These are phyloP conservation scores for Cryphonectria naterciae DNA, from an alignment of 2,329 filamentous ascomycete genomes.

Conservation along the genomic window DNA sequence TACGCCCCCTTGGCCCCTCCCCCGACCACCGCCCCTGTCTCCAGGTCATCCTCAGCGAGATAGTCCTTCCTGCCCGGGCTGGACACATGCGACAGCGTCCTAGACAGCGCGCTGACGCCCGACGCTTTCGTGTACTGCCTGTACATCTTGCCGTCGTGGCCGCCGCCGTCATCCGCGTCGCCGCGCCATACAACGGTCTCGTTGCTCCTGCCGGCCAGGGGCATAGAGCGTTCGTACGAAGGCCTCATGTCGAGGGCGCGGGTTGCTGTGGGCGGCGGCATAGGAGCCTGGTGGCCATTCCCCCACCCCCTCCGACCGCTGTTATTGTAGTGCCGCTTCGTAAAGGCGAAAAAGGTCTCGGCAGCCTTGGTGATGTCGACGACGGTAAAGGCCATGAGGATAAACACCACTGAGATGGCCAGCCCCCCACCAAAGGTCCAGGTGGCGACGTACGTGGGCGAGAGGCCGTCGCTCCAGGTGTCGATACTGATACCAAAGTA, in stretches of 20 bases:
- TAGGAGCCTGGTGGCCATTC: neutral
- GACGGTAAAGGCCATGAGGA: slow-evolving; percentile 44
- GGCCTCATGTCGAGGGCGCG: neutral
- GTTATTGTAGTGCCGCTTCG: slow-evolving; percentile 11
- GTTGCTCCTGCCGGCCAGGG: slow-evolving; percentile 16
- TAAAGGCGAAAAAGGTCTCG: slow-evolving; percentile 24
- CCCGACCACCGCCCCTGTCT: slow-evolving; percentile 8
- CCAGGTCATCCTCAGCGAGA: slow-evolving; percentile 19
- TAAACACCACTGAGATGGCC: slow-evolving; percentile 43
- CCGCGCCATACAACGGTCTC: slow-evolving; percentile 25
- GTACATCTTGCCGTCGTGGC: slow-evolving; percentile 21
- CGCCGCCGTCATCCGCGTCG: slow-evolving; percentile 17
- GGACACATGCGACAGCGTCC: slow-evolving; percentile 24
- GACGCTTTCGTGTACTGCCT: slow-evolving; percentile 27
- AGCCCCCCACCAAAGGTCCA: slow-evolving; percentile 44
- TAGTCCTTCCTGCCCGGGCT: slow-evolving; percentile 6
- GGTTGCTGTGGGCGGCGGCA: neutral
- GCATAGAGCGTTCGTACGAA: slow-evolving; percentile 8
- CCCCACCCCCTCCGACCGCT: neutral
- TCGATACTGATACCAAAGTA: slow-evolving; percentile 49
- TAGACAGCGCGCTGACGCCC: slow-evolving; percentile 25
- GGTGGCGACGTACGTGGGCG: slow-evolving; percentile 34
- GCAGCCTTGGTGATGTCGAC: slow-evolving; percentile 38
- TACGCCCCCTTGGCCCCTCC: neutral
- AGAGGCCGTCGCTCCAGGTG: slow-evolving; percentile 47